Percentiles rank a stretch among this genome's conserved stretches.
phyloP scores from a whole-genome alignment of 2,329 filamentous ascomycete genomes.

The Aspergillus eucalypticola region DNA sequence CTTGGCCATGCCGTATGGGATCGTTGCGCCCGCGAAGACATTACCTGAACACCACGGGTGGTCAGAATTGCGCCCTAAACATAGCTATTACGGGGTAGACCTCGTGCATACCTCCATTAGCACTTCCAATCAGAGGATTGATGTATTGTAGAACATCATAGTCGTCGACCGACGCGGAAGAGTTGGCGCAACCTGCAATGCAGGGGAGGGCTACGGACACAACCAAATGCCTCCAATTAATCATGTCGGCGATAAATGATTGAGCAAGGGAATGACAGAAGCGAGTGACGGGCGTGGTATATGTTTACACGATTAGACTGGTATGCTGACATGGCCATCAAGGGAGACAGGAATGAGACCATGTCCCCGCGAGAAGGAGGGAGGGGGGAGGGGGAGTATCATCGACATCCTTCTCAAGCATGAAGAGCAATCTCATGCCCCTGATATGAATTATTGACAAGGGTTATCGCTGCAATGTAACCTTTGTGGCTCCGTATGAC shows the following conservation, averaged over 20 bases:
- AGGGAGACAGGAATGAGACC: not conserved
- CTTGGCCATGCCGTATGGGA: slow-evolving; percentile 59
- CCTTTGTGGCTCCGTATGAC: not conserved
- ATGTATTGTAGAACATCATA: slow-evolving; percentile 49
- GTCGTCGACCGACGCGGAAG: slow-evolving; percentile 20
- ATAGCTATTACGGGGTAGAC: no score
- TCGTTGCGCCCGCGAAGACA: slow-evolving; percentile 58
- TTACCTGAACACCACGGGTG: slow-evolving; percentile 45
- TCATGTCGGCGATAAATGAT: not conserved
- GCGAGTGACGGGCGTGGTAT: not conserved
- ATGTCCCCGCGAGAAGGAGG: not conserved
- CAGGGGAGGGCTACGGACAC: slow-evolving; percentile 13
- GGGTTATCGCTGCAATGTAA: slow-evolving; percentile 3
- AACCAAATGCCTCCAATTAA: not conserved
- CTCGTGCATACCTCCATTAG: slow-evolving; percentile 44
- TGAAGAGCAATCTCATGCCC: not conserved
- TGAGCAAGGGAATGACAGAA: not conserved
- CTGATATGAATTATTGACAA: not conserved
- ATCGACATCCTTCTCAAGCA: not conserved
- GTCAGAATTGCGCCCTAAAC: not conserved
- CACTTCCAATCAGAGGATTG: slow-evolving; percentile 57
- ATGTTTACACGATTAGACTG: not conserved
- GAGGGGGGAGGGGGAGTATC: not conserved
- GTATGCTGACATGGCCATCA: slow-evolving; percentile 4
- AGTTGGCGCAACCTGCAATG: slow-evolving; percentile 14